Conservation (phyloP, 805 yeast genomes). For the Schizosaccharomyces lindneri region DNA sequence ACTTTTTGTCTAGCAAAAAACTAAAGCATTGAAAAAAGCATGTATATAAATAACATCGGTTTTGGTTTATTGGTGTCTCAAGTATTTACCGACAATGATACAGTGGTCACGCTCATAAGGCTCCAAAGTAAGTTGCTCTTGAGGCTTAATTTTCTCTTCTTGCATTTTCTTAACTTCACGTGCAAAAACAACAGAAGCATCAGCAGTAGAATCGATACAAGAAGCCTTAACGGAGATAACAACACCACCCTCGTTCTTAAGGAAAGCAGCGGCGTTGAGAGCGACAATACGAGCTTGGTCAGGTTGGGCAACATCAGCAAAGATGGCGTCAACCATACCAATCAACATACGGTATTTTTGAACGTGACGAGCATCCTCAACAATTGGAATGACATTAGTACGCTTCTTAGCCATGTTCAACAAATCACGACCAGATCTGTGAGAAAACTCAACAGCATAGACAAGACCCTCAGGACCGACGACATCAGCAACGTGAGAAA, state of each 20-base stretch:
- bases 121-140: conserved; percentile 91
- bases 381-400: conserved; percentile 95
- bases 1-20: neutral
- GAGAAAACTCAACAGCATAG: conserved; percentile 96
- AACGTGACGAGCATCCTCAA: conserved; percentile 99
- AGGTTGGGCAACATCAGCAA: conserved; percentile 99
- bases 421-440: conserved; percentile 98
- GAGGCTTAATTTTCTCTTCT: conserved; percentile 94
- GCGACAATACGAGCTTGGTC: conserved; percentile 99
- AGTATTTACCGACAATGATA: conserved; percentile 90
- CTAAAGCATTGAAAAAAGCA: neutral
- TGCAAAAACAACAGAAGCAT: conserved; percentile 97
- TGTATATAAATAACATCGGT: neutral
- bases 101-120: conserved; percentile 99
- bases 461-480: conserved; percentile 98
- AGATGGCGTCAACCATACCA: conserved; percentile 96
- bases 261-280: conserved; percentile 88
- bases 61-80: conserved; percentile 32
- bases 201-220: conserved; percentile 98
- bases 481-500: conserved; percentile 90
- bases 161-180: conserved; percentile 97
- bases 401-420: conserved; percentile 99
- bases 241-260: conserved; percentile 96
- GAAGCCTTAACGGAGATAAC: conserved; percentile 97
- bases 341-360: conserved; percentile 97